A percentile compares a stretch with the other conserved stretches of the same genome.
Evolutionary conservation across 1,284 basidiomycete genomes (phyloP).

Genomic region (Naganishia sp.): DNA sequence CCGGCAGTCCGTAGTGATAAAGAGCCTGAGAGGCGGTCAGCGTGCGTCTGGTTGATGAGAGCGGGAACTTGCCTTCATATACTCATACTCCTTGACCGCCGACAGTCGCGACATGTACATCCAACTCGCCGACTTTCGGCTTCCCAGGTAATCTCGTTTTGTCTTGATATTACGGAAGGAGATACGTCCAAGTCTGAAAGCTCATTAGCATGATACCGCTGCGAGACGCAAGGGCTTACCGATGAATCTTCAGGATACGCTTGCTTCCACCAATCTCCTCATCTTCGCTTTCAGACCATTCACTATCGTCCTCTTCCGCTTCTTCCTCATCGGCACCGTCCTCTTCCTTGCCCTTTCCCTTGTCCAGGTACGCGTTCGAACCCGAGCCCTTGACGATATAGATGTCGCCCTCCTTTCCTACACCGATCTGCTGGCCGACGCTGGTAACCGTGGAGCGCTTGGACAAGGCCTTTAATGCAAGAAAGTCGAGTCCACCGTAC

Average conservation of each 20-base stretch:
- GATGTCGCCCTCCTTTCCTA: constrained; percentile 97
- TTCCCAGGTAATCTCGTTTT: constrained; percentile 95
- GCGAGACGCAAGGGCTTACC: neutral
- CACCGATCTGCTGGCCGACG: constrained; percentile 96
- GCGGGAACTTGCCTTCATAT: constrained; percentile 77
- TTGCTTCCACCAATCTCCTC: constrained; percentile 27
- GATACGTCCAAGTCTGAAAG: constrained; percentile 78
- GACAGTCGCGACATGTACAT: constrained; percentile 99
- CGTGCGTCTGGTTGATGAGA: neutral
- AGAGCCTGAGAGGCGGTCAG: constrained; percentile 64
- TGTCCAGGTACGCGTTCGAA: constrained; percentile 51
- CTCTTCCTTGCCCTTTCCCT: constrained; percentile 78
- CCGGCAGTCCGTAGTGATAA: constrained; percentile 90
- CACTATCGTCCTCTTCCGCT: constrained; percentile 57
- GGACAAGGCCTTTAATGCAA: constrained; percentile 89
- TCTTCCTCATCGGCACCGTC: constrained; percentile 18
- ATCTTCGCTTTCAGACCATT: constrained; percentile 24
- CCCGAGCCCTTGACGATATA: constrained; percentile 87
- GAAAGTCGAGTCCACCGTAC: constrained; percentile 95
- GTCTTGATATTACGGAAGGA: constrained; percentile 96
- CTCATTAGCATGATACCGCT: neutral
- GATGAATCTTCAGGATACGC: constrained; percentile 34
- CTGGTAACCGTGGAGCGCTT: constrained; percentile 74
- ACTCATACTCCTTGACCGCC: constrained; percentile 96
- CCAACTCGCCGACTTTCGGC: constrained; percentile 94